Evolutionary conservation across 768 basidiomycete species (phyloP), one percentile per base, ranked within the genome.

Genomic region (Vararia minispora): DNA sequence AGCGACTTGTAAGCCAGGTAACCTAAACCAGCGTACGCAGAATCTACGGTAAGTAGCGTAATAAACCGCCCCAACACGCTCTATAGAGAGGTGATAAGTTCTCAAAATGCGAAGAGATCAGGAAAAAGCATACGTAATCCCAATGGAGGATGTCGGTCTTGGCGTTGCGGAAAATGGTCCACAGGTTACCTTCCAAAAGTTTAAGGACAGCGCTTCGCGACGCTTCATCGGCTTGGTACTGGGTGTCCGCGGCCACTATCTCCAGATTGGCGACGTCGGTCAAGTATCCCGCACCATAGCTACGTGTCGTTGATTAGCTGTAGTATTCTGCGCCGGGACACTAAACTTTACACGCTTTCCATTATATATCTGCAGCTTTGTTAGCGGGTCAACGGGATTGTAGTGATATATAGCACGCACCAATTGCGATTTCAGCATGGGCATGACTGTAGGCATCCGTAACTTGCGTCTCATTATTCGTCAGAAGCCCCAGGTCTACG

Each of bases 111-210:
- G n/a, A n/a, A n/a, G n/a, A n/a, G n/a, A n/a, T n/a, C n/a, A 8
- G 13, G 10, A 23, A 10, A 27, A 23, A 8, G 64, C 76, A 50
- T 40, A 79, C 77, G 52, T 76, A 72, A 48, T 83, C 79, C 76
- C 76, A 83, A 48, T 79, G 76, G 21, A 73, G 53, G 3, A 71
- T 63, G 8, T 64, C 58, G 1, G 78, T 76, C 17, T 68, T 40
- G 8, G 60, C 54, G 47, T 81, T 79, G 6, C 58, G 56, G 48
- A 68, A 76, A 16, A 79, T 72, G 76, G 79, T 78, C 79, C 79
- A 83, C 24, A 58, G 58, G 39, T 72, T 59, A 1, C 69, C 78
- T 18, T 69, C 61, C 39, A 79, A 64, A 4, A 76, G 55, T 4
- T 62, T 66, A 4, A 63, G 65, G 32, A 81, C 62, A 0, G 76